These are phyloP conservation scores for Balakata baccata DNA, from an alignment of 345 rosid species.

Conservation along the genomic window DNA sequence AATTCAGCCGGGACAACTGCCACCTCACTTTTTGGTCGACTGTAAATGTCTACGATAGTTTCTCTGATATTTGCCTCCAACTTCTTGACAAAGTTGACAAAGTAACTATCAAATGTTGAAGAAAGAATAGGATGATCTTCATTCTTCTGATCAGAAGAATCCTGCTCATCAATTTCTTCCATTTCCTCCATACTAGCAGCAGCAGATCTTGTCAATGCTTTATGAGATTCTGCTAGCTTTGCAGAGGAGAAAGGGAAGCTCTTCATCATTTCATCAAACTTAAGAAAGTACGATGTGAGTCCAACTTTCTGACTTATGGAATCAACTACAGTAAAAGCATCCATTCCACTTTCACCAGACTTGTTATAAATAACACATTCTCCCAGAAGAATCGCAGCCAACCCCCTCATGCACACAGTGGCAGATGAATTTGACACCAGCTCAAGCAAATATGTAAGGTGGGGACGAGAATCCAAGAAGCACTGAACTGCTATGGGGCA, in stretches of 20 bases:
- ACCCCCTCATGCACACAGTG: conserved; percentile 66
- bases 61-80: conserved; percentile 68
- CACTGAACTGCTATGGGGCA: conserved; percentile 81
- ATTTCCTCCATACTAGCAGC: conserved; percentile 82
- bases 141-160: conserved; percentile 45
- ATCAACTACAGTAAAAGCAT: conserved; percentile 75
- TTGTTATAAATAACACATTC: conserved; percentile 77
- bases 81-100: conserved; percentile 52
- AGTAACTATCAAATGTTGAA: conserved; percentile 53
- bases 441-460: conserved; percentile 75
- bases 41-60: conserved; percentile 63
- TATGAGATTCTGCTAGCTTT: conserved; percentile 46
- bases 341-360: conserved; percentile 67
- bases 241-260: conserved; percentile 63
- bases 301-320: conserved; percentile 85
- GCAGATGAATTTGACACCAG: conserved; percentile 64
- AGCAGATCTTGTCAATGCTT: conserved; percentile 71
- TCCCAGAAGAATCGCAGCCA: conserved; percentile 84
- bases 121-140: conserved; percentile 72
- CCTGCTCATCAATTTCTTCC: conserved; percentile 56
- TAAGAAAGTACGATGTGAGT: conserved; percentile 69
- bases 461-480: conserved; percentile 85
- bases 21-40: conserved; percentile 77
- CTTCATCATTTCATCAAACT: conserved; percentile 86
- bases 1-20: conserved; percentile 81